These are phyloP conservation scores for Helianthus annuus DNA, from an alignment of 129 eudicot species.

Conservation along the genomic window HanXRQr2.0-SUNRISE NC_035441.2:99592747-99593246, in stretches of 20 bases:
- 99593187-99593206: constrained; percentile 35
- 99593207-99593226: constrained; percentile 25
- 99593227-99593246: constrained; percentile 21
- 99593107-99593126: constrained; percentile 34
- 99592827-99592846: constrained; percentile 18
- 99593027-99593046: constrained; percentile 63
- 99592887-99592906: constrained; percentile 57
- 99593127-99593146: constrained; percentile 34
- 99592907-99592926: constrained; percentile 32
- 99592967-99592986: constrained; percentile 51
- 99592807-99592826: constrained; percentile 18
- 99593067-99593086: constrained; percentile 85
- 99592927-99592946: constrained; percentile 34
- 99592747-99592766: neutral
- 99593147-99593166: constrained; percentile 34
- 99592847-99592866: neutral
- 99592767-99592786: constrained; percentile 21
- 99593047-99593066: constrained; percentile 79
- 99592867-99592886: constrained; percentile 47
- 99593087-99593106: constrained; percentile 75
- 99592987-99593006: constrained; percentile 64
- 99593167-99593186: constrained; percentile 12
- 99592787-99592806: neutral
- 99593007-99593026: constrained; percentile 72
- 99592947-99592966: constrained; percentile 62